Percentiles rank a stretch among this genome's conserved stretches.
These are phyloP conservation scores for Apodospora peruviana DNA, from an alignment of 495 filamentous ascomycete species.

Conservation along the genomic window DNA sequence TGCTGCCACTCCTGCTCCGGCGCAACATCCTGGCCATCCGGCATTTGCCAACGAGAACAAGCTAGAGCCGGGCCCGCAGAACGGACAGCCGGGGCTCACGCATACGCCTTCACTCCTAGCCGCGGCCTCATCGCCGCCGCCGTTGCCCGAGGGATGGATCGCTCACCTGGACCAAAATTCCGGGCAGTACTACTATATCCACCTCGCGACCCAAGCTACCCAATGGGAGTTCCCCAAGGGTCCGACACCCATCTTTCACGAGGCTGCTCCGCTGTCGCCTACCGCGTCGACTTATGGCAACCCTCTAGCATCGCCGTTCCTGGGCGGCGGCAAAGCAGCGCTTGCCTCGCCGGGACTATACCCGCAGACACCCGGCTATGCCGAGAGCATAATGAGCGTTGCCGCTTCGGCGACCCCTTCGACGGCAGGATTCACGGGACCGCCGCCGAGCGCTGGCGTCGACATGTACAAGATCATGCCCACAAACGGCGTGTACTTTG, in stretches of 20 bases:
- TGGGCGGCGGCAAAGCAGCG: conserved; percentile 66
- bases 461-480: conserved; percentile 89
- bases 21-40: conserved; percentile 60
- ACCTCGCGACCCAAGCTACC: conserved; percentile 89
- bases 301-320: conserved; percentile 64
- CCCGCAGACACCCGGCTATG: conserved; percentile 63
- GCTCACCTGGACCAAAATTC: conserved; percentile 92
- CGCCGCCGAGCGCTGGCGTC: conserved; percentile 79
- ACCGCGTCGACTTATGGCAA: conserved; percentile 74
- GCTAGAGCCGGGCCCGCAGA: conserved; percentile 30
- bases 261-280: conserved; percentile 72
- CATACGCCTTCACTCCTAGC: conserved; percentile 47
- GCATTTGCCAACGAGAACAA: conserved; percentile 80
- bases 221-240: conserved; percentile 99
- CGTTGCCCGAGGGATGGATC: conserved; percentile 96
- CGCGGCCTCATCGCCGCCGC: conserved; percentile 77
- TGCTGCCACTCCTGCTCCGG: conserved; percentile 32
- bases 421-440: conserved; percentile 68
- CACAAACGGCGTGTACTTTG: conserved; percentile 98
- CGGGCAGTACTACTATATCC: conserved; percentile 98
- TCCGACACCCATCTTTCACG: conserved; percentile 75
- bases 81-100: conserved; percentile 32
- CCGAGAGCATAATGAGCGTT: conserved; percentile 73
- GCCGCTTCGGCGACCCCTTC: conserved; percentile 61
- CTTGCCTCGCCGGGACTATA: conserved; percentile 72